Conservation (phyloP, 192 early-diverging fungal species). For the Backusella circina region DNA sequence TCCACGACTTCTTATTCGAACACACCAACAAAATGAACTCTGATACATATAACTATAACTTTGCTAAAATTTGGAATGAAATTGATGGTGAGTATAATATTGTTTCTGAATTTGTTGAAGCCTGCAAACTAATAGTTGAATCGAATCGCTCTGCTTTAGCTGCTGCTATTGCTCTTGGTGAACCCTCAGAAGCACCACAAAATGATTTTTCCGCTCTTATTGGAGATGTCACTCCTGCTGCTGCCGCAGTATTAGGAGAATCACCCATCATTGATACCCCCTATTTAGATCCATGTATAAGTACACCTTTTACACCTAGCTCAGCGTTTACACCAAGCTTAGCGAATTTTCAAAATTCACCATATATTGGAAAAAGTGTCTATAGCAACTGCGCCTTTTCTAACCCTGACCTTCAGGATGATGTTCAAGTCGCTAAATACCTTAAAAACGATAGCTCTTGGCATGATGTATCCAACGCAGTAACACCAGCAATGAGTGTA, state of each 20-base stretch:
- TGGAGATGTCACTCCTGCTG: not conserved
- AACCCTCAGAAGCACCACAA: not conserved
- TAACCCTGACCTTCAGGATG: not conserved
- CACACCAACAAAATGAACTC: not conserved
- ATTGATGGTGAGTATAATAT: slow-evolving; percentile 7
- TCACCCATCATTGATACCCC: not conserved
- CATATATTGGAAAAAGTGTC: not conserved
- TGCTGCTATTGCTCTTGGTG: not conserved
- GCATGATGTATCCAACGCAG: not conserved
- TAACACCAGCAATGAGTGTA: not conserved
- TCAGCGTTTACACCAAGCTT: not conserved
- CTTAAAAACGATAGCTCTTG: not conserved
- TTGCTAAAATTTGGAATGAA: not conserved
- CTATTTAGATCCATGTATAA: not conserved
- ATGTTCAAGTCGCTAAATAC: not conserved
- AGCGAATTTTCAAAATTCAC: not conserved
- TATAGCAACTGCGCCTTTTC: not conserved
- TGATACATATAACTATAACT: not conserved
- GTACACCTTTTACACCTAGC: slow-evolving; percentile 1
- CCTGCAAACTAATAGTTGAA: not conserved
- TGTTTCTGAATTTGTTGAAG: not conserved
- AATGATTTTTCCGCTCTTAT: not conserved
- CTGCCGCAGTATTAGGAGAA: not conserved
- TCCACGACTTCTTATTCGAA: not conserved
- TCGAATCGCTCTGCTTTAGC: not conserved